Evolutionary conservation across 2,329 filamentous ascomycete species (phyloP), one percentile per base, ranked within the genome.

Genomic region (Calonectria henricotiae): DNA sequence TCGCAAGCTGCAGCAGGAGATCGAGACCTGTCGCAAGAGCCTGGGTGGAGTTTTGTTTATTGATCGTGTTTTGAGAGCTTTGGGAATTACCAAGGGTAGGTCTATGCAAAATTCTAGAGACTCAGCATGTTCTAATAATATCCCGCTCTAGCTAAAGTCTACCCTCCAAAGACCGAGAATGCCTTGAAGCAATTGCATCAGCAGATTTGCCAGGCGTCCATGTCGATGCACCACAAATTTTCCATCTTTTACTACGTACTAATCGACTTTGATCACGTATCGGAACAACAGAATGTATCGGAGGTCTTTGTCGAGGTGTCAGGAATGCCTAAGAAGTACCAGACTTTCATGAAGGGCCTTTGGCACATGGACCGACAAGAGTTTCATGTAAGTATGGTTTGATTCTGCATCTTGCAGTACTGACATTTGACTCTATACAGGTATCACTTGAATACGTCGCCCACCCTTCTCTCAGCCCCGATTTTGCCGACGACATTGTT

Each of bases 221-320:
- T 92, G 75, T 89, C 92, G 8, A 86, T 89, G 65, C 92, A 95
- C 80, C 92, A 95, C 83, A 95, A 95, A 81, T 90, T 95, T 74
- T 94, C 94, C 20, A 88, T 96, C 58, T 86, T 97, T 73, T 97
- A 94, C 85, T 97, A 97, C 80, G 85, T 97, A 44, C 87, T 97
- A 3, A 91, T 94, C 77, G 94, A 97, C 80, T 89, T 92, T 78
- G 89, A 92, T 76, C 82, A 85, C 44, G 82, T 84, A 32, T 85
- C 88, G 62, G 85, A 86, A 23, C 85, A 86, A 4, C 82, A 87
- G 20, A 85, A 88, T 41, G 77, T 85, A 7, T 86, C 90, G 2
- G 86, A 87, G 23, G 71, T 79, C 1, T 94, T 96, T 75, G 90
- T 91, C 17, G 82, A 83, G 47, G 83, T 84, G 27, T 90, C 90